Evolutionary conservation across 108 stramenopile species (phyloP).

Genomic region (Stephanodiscus minutulus): DNA sequence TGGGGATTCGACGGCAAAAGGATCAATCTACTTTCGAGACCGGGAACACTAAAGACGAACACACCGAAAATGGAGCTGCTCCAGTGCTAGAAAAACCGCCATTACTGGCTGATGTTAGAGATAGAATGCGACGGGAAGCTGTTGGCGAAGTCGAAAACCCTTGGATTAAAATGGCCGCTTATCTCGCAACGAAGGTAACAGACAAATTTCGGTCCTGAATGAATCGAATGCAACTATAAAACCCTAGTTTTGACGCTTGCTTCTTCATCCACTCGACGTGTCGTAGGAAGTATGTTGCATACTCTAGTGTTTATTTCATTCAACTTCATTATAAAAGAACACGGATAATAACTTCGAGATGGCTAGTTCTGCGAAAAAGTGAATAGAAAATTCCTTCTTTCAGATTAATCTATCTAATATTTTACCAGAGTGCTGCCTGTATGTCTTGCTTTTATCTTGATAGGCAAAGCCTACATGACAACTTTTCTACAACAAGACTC

Average conservation of each 20-base stretch:
- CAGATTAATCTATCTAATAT: conserved; percentile 17
- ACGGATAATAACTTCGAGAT: no score
- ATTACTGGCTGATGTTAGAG: conserved; percentile 34
- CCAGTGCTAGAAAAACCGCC: conserved; percentile 8
- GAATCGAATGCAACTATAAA: neutral
- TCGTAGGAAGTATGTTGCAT: no score
- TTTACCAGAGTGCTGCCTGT: conserved; percentile 23
- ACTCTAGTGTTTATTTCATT: no score
- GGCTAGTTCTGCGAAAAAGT: no score
- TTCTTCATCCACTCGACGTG: no score
- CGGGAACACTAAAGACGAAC: neutral
- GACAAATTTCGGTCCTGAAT: conserved; percentile 24
- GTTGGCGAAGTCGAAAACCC: conserved; percentile 33
- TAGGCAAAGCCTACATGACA: neutral
- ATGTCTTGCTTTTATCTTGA: neutral
- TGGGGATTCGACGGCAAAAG: conserved; percentile 16
- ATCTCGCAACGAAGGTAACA: conserved; percentile 40
- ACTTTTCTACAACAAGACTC: conserved; percentile 13
- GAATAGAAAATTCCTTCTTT: conserved; percentile 4
- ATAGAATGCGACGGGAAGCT: conserved; percentile 44
- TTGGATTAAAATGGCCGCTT: conserved; percentile 48
- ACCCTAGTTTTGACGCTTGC: no score
- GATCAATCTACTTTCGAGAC: neutral
- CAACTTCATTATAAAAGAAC: no score
- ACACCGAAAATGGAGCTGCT: neutral